phyloP scores from a whole-genome alignment of 306 rosid genomes.

The Begonia fuchsioides region DNA sequence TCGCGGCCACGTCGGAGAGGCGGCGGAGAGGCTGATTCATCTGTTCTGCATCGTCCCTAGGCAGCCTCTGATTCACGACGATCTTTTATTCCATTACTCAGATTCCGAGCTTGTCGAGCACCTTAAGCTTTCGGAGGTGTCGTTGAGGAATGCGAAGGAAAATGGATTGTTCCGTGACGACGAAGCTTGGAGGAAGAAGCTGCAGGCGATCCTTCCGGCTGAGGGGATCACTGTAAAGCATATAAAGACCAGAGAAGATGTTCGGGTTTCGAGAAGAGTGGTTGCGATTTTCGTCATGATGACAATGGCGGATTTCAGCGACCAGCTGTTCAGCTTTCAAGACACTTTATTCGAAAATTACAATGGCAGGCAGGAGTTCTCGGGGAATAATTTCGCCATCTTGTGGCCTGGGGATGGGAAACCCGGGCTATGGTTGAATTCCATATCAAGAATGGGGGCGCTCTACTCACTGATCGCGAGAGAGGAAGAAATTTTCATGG shows the following conservation, averaged over 20 bases:
- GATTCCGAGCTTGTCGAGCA: conserved; percentile 45
- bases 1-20: conserved; percentile 37
- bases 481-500: conserved; percentile 51
- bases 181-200: conserved; percentile 56
- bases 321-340: conserved; percentile 63
- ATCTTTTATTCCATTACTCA: conserved; percentile 52
- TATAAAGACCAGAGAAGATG: conserved; percentile 46
- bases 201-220: conserved; percentile 37
- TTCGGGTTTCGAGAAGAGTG: conserved; percentile 50
- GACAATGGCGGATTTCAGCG: conserved; percentile 84
- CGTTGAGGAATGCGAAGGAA: conserved; percentile 21
- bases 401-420: conserved; percentile 75
- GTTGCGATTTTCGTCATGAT: conserved; percentile 53
- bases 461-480: conserved; percentile 43
- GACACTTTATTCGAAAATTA: conserved; percentile 40
- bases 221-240: conserved; percentile 49
- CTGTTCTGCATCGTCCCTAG: conserved; percentile 69
- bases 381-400: conserved; percentile 36
- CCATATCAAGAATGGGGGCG: conserved; percentile 63
- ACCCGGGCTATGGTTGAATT: conserved; percentile 81
- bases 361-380: conserved; percentile 42
- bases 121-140: conserved; percentile 31
- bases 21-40: conserved; percentile 56
- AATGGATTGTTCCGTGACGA: conserved; percentile 20
- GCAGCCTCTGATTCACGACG: conserved; percentile 63